Percentiles rank a stretch among this genome's conserved stretches.
phyloP scores from a whole-genome alignment of 352 stramenopile genomes.

The Globisporangium recalcitrans region DNA sequence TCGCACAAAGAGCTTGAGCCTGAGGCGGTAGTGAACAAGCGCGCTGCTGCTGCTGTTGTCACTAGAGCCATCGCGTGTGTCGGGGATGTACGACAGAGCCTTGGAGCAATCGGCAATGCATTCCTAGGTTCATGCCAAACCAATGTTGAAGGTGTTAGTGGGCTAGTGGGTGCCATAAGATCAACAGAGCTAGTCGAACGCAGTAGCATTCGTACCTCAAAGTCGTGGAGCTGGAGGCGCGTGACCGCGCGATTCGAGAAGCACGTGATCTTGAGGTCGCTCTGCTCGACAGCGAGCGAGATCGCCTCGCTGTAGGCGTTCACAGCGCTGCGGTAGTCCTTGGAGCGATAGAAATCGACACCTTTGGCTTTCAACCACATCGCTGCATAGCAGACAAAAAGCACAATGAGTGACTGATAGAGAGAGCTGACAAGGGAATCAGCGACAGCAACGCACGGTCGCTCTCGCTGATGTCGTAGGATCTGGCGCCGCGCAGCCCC shows the following conservation, averaged over 20 bases:
- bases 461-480: slow-evolving; percentile 82
- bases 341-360: slow-evolving; percentile 76
- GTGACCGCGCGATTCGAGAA: slow-evolving; percentile 70
- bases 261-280: slow-evolving; percentile 42
- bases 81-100: slow-evolving; percentile 57
- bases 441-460: slow-evolving; percentile 41
- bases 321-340: slow-evolving; percentile 57
- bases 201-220: slow-evolving; percentile 41
- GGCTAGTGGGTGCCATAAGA: neutral
- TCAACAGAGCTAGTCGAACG: too few species aligned
- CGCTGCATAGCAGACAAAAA: slow-evolving; percentile 21
- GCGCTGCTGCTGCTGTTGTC: slow-evolving; percentile 2
- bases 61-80: slow-evolving; percentile 34
- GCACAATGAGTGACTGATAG: too few species aligned
- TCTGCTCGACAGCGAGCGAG: slow-evolving; percentile 27
- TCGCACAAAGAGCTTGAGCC: slow-evolving; percentile 71
- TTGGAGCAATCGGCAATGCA: slow-evolving; percentile 68
- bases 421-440: neutral
- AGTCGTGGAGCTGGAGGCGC: slow-evolving; percentile 48
- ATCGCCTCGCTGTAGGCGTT: slow-evolving; percentile 73
- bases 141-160: neutral
- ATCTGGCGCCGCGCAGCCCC: slow-evolving; percentile 34
- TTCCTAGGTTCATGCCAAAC: slow-evolving; percentile 18
- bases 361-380: slow-evolving; percentile 85
- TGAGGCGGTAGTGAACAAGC: slow-evolving; percentile 55